These are phyloP conservation scores for Pseudotsuga menziesii DNA, from an alignment of 75 land plant genomes.

Conservation along the genomic window DNA sequence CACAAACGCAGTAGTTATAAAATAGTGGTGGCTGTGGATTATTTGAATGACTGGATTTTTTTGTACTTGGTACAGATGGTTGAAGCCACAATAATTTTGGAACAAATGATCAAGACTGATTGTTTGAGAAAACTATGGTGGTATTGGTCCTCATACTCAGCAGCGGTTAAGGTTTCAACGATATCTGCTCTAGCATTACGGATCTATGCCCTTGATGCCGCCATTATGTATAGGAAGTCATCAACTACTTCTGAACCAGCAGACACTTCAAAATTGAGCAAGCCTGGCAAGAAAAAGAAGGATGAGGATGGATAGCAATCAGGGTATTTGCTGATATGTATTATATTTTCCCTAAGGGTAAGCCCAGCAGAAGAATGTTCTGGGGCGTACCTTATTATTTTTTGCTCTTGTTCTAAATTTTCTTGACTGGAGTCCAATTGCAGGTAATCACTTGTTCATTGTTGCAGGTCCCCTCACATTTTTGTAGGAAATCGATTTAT, in stretches of 20 bases:
- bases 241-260: slow-evolving; percentile 15
- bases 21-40: neutral
- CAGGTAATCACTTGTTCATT: slow-evolving; percentile 6
- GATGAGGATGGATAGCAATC: slow-evolving; percentile 27
- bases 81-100: slow-evolving; percentile 70
- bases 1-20: neutral
- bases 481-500: slow-evolving; percentile 16
- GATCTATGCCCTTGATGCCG: slow-evolving; percentile 77
- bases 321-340: neutral
- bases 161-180: slow-evolving; percentile 68
- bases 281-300: slow-evolving; percentile 39
- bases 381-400: slow-evolving; percentile 6
- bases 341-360: neutral
- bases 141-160: slow-evolving; percentile 91
- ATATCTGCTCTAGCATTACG: slow-evolving; percentile 73
- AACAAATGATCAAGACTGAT: slow-evolving; percentile 80
- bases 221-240: slow-evolving; percentile 60
- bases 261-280: slow-evolving; percentile 23
- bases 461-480: slow-evolving; percentile 11
- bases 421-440: slow-evolving; percentile 13
- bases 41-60: slow-evolving; percentile 1
- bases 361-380: slow-evolving; percentile 8
- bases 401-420: slow-evolving; percentile 5
- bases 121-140: slow-evolving; percentile 71
- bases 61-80: slow-evolving; percentile 46